phyloP scores from a whole-genome alignment of 1,284 basidiomycete species.

The Sporisorium reilianum region DNA sequence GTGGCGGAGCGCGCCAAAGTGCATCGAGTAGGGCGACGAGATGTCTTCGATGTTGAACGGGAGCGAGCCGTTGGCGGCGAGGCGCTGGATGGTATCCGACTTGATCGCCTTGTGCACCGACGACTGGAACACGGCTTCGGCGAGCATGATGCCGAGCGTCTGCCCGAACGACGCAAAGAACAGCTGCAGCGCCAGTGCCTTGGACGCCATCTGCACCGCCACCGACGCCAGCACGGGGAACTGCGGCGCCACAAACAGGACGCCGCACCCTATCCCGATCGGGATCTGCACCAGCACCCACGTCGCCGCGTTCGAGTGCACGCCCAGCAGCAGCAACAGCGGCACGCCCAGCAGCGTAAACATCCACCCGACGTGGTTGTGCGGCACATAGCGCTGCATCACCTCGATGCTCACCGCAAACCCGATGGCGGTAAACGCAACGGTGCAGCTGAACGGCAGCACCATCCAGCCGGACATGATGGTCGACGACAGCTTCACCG shows the following conservation, averaged over 20 bases:
- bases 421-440: constrained; percentile 35
- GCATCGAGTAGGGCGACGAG: constrained; percentile 35
- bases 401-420: constrained; percentile 40
- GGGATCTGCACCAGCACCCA: constrained; percentile 44
- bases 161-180: constrained; percentile 46
- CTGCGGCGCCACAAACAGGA: constrained; percentile 46
- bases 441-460: constrained; percentile 37
- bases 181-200: constrained; percentile 31
- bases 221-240: constrained; percentile 43
- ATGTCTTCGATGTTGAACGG: constrained; percentile 42
- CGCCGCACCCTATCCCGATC: constrained; percentile 37
- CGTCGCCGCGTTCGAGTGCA: constrained; percentile 12
- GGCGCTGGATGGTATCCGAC: constrained; percentile 13
- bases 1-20: constrained; percentile 14
- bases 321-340: constrained; percentile 26
- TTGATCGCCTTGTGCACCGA: constrained; percentile 33
- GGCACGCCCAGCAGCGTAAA: constrained; percentile 42
- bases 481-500: constrained; percentile 22
- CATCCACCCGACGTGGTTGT: constrained; percentile 48
- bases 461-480: constrained; percentile 50
- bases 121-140: constrained; percentile 45
- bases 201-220: constrained; percentile 23
- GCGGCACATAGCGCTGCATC: constrained; percentile 29
- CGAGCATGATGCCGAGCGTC: constrained; percentile 50
- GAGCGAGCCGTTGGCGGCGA: constrained; percentile 25